phyloP scores from a whole-genome alignment of 2,329 filamentous ascomycete genomes.

The Drechslerella dactyloides region DNA sequence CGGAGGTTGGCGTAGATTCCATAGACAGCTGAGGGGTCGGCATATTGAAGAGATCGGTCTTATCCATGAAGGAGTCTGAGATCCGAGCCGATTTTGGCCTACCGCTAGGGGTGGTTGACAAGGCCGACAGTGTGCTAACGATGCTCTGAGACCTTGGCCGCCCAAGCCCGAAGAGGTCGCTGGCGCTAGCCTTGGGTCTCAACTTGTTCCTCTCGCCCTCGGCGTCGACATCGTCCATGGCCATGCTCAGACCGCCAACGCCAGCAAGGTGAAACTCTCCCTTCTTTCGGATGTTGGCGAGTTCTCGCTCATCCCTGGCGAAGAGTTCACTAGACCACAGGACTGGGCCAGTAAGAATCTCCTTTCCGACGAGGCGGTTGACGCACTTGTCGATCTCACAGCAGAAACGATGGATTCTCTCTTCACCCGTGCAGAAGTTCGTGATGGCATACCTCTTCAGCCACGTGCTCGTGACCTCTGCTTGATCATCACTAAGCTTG shows the following conservation, averaged over 20 bases:
- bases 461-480: conserved; percentile 83
- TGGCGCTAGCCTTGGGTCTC: conserved; percentile 53
- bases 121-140: conserved; percentile 60
- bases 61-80: conserved; percentile 60
- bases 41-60: conserved; percentile 67
- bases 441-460: conserved; percentile 80
- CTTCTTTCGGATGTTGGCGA: conserved; percentile 58
- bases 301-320: conserved; percentile 72
- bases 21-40: conserved; percentile 76
- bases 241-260: conserved; percentile 54
- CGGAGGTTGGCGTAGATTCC: conserved; percentile 68
- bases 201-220: conserved; percentile 52
- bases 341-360: conserved; percentile 80
- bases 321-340: conserved; percentile 93
- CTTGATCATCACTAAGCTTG: conserved; percentile 94
- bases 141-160: conserved; percentile 59
- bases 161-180: conserved; percentile 54
- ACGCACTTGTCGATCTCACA: conserved; percentile 88
- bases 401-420: conserved; percentile 90
- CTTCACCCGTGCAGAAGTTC: conserved; percentile 93
- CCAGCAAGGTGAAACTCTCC: conserved; percentile 55
- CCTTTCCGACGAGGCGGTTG: conserved; percentile 82
- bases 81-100: conserved; percentile 31
- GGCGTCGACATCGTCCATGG: conserved; percentile 52
- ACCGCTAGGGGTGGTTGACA: conserved; percentile 55